Conservation (phyloP, 148 eudicot genomes). For the Rhododendron mucronatum region DNA sequence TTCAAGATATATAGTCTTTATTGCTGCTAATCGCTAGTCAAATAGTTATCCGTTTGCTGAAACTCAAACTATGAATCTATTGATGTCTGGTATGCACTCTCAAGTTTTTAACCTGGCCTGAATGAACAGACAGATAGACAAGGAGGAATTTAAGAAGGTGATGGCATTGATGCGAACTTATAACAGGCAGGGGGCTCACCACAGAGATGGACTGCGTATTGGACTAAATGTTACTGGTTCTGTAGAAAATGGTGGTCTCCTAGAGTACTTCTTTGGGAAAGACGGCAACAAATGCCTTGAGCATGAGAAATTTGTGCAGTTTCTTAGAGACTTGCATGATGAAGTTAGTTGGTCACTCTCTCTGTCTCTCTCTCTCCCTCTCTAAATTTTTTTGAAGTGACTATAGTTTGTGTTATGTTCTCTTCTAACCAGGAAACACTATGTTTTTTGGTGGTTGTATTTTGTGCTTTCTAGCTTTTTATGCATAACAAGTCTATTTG, state of each 20-base stretch:
- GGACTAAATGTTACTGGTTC: conserved; percentile 56
- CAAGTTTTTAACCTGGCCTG: neutral
- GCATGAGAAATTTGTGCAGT: conserved; percentile 58
- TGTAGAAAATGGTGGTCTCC: conserved; percentile 70
- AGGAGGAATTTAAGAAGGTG: conserved; percentile 82
- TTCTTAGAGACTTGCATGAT: conserved; percentile 53
- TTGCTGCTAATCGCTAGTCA: neutral
- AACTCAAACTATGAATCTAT: neutral
- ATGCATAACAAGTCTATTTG: neutral
- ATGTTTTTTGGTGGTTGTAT: neutral
- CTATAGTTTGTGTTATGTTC: neutral
- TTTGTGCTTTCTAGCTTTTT: neutral
- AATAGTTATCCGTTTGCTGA: neutral
- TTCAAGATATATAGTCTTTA: neutral
- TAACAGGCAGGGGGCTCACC: conserved; percentile 69
- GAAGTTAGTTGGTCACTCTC: conserved; percentile 40
- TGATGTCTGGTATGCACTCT: neutral
- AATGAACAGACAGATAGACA: conserved; percentile 56
- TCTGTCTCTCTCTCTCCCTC: conserved; percentile 24
- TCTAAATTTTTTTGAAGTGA: too few species aligned
- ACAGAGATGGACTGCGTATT: conserved; percentile 54
- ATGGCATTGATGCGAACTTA: conserved; percentile 74
- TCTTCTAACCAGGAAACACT: neutral
- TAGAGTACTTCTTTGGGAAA: conserved; percentile 82
- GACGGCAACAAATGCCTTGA: conserved; percentile 64